Base-by-base conservation (phyloP, 2,329 filamentous ascomycete species). In the Pseudopyrenochaeta lycopersici region DNA sequence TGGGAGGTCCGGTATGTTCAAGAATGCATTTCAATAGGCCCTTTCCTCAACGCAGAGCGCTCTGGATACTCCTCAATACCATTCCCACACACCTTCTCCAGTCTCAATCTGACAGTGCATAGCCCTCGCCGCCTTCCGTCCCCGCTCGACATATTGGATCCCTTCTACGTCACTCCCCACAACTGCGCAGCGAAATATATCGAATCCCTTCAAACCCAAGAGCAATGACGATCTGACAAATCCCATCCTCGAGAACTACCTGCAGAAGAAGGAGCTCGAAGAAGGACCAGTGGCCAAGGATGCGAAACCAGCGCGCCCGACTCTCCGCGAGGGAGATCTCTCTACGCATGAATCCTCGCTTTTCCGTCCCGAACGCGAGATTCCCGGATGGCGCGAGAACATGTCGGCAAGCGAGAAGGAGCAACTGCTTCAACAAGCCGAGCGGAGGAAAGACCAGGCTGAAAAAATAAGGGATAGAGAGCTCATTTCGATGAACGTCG, bases 201-300 rank as follows among this genome's bases (percentile, higher is more conserved):
- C 60, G 11, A 57, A 53, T 15, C 43, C 52, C 15, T 54, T 49
- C 40, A 51, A 55, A 14, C 27, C 56, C 40, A 58, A 62, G 20
- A 49, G 59, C 38, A 45, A 43, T 4, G 29, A 52, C 21, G 61
- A 72, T 44, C 60, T 69, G 36, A 56, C 68, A 42, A 81, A 86
- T 64, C 88, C 85, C 49, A 81, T 91, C 64, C 85, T 90, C 63
- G 85, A 89, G 52, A 83, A 89, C 47, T 83, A 77, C 63, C 72
- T 82, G 38, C 32, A 52, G 41, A 61, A 63, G 46, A 54, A 56
- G 44, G 56, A 66, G 35, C 38, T 44, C 14, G 49, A 58, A 15
- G 38, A 53, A 29, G 44, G 42, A 9, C 27, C 38, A 14, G 23
- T 35, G 20, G 36, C 45, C 10, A 40, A 41, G 12, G n/a, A 11